These are phyloP conservation scores for Salix koriyanagi DNA, from an alignment of 345 rosid species.

Conservation along the genomic window DNA sequence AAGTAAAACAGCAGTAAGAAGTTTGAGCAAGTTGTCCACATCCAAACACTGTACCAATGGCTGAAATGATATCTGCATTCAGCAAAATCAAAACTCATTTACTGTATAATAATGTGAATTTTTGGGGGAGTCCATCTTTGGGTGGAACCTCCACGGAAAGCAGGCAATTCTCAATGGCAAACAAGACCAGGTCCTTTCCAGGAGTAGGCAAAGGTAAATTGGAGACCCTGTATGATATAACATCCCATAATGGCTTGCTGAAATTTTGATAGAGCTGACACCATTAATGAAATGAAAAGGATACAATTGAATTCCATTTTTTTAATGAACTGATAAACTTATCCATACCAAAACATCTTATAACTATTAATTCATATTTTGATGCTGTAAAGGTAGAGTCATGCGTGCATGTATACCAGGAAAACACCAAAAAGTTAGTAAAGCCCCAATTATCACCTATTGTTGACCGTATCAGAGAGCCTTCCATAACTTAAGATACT, in stretches of 20 bases:
- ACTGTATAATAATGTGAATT: not conserved
- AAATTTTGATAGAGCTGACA: no score
- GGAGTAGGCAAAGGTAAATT: conserved; percentile 24
- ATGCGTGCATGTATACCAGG: no score
- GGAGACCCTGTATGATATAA: conserved; percentile 33
- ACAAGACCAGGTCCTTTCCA: conserved; percentile 85
- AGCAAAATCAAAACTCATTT: no score
- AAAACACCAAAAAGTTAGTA: no score
- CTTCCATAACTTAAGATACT: no score
- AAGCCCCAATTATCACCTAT: no score
- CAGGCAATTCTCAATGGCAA: conserved; percentile 78
- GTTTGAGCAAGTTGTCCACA: conserved; percentile 84
- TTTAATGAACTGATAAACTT: not conserved
- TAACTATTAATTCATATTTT: no score
- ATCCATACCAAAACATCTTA: no score
- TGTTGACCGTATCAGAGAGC: no score
- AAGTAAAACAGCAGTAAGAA: conserved; percentile 86
- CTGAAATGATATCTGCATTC: not conserved
- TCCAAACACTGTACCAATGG: conserved; percentile 68
- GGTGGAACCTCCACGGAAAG: conserved; percentile 92
- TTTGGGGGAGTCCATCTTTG: conserved; percentile 74
- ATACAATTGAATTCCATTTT: no score
- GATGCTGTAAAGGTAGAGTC: no score
- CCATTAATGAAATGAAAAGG: no score
- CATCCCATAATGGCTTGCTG: conserved; percentile 92